A percentile compares a stretch with the other conserved stretches of the same genome.
Conservation (phyloP, 805 yeast genomes). For the Wickerhamiella australiensis region DNA sequence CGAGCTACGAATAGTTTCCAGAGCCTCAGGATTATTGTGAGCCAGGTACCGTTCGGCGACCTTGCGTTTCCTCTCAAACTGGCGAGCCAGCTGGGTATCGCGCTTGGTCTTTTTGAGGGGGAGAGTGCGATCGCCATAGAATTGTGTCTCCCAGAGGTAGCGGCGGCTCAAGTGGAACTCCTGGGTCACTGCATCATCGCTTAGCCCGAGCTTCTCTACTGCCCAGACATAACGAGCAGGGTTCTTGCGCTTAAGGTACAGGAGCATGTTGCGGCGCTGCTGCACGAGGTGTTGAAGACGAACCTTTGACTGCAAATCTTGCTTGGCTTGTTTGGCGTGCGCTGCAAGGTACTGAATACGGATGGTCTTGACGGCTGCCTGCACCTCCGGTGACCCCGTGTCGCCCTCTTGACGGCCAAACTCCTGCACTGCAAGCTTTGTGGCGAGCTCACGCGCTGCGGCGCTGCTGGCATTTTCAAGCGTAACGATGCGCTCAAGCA, state of each 20-base stretch:
- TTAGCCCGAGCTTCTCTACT: conserved; percentile 74
- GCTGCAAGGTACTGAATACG: conserved; percentile 64
- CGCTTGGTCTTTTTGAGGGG: conserved; percentile 25
- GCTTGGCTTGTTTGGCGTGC: conserved; percentile 56
- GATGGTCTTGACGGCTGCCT: conserved; percentile 81
- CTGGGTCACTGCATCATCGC: conserved; percentile 60
- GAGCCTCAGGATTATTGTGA: conserved; percentile 21
- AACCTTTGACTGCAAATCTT: conserved; percentile 62
- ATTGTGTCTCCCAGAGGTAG: conserved; percentile 27
- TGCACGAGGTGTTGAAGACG: conserved; percentile 73
- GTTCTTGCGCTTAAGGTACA: conserved; percentile 67
- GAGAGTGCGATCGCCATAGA: conserved; percentile 30
- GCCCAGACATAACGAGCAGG: conserved; percentile 79
- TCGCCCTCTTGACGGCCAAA: conserved; percentile 79
- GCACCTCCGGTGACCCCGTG: conserved; percentile 91
- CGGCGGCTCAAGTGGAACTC: conserved; percentile 45
- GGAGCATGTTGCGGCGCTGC: conserved; percentile 70
- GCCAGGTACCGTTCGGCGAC: conserved; percentile 23
- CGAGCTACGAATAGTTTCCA: conserved; percentile 9
- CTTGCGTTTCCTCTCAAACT: conserved; percentile 19
- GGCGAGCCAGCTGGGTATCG: conserved; percentile 21
- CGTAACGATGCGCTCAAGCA: conserved; percentile 56
- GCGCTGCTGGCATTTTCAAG: conserved; percentile 55
- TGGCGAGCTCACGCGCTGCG: conserved; percentile 48
- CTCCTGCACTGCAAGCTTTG: conserved; percentile 58